Evolutionary conservation across 164 flowering plant genomes (phyloP).

Genomic region (Santalum album): DNA sequence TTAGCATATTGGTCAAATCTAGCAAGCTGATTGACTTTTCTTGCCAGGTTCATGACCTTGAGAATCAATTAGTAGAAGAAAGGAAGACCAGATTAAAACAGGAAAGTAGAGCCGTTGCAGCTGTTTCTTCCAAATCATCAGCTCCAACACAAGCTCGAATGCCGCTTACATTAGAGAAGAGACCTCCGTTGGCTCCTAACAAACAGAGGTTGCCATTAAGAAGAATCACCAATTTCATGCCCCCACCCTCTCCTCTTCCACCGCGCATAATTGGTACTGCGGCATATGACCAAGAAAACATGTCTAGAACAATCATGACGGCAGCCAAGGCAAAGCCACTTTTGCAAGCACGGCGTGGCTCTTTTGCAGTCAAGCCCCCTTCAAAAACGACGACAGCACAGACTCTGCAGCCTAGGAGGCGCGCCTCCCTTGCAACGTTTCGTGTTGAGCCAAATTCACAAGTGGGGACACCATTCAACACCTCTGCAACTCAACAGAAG

Average conservation of each 20-base stretch:
- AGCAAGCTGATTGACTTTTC: not conserved
- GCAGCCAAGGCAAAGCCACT: conserved; percentile 18
- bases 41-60: conserved; percentile 69
- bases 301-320: conserved; percentile 23
- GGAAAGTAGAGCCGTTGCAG: conserved; percentile 52
- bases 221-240: conserved; percentile 51
- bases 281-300: conserved; percentile 44
- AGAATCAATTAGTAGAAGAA: conserved; percentile 42
- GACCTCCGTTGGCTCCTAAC: conserved; percentile 66
- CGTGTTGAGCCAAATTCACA: conserved; percentile 34
- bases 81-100: conserved; percentile 29
- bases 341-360: conserved; percentile 45
- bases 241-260: conserved; percentile 33
- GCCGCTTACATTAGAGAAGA: conserved; percentile 29
- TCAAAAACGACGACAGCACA: conserved; percentile 14
- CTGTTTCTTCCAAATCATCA: conserved; percentile 31
- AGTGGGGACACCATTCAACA: conserved; percentile 33
- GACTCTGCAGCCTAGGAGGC: conserved; percentile 43
- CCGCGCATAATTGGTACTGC: conserved; percentile 6
- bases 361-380: conserved; percentile 54
- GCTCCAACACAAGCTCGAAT: conserved; percentile 25
- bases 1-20: not conserved
- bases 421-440: conserved; percentile 66
- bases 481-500: conserved; percentile 8
- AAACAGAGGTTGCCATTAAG: conserved; percentile 54